Evolutionary conservation across 169 alveolate species (phyloP), one percentile per base, ranked within the genome.

Genomic region (Cryptosporidium sp.): DNA sequence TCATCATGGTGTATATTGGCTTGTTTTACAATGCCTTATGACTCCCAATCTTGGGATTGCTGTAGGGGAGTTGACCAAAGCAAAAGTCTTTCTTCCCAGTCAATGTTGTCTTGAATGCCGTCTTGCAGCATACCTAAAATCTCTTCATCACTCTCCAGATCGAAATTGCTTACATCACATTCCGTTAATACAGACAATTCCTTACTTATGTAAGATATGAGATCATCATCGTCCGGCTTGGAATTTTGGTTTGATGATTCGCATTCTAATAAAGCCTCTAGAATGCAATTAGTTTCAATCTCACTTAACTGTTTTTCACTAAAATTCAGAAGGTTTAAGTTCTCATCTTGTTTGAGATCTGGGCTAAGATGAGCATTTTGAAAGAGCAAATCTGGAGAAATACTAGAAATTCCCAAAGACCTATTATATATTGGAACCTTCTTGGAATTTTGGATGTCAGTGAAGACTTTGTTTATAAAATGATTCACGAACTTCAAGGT

Each of bases 21-120:
- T 48, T 1, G 48, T 48, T 48, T 16, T 21, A 6, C 3, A 48
- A 14, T 48, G 12, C 0, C 21, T 14, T 48, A 18, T 48, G 55
- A 48, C 6, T 26, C 67, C 67, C 67, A 55, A 16, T 55, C 67
- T 26, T 55, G 67, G 67, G 67, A 55, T 26, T 55, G 67, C 8
- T 35, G 65, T 23, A 51, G 16, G 9, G 75, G 74, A 6, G 75
- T 59, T 10, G 89, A 62, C 89, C 89, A 80, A 7, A 62, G 68
- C 5, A 41, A n/a, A 16, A 61, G 62, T 31, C 89, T 31, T n/a
- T 80, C 89, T 50, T 80, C 89, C 80, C 75, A 62, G 18, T 80
- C 89, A 12, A 62, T 10, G n/a, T 26, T 45, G 41, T 70, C 58
- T 43, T 70, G 67, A 14, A 23, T 18, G 65, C 23, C 65, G 26